Percentiles rank a stretch among this genome's conserved stretches.
These are phyloP conservation scores for Aspergillus sp. DNA, from an alignment of 2,329 filamentous ascomycete species.

Conservation along the genomic window DNA sequence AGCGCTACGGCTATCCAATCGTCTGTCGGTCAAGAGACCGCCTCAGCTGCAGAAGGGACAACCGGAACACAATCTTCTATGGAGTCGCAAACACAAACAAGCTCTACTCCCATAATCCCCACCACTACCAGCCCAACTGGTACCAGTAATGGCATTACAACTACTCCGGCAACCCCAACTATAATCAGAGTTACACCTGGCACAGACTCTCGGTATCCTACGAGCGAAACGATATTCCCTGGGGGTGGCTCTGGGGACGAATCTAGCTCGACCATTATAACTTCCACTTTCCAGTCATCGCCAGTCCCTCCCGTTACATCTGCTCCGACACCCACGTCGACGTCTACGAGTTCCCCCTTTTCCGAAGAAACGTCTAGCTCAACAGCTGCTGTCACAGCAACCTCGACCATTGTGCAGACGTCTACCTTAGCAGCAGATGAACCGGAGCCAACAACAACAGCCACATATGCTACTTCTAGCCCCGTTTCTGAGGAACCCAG, in stretches of 20 bases:
- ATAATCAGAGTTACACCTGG: constrained; percentile 9
- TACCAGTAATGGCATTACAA: not conserved
- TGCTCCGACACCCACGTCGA: not conserved
- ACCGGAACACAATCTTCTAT: too few species aligned
- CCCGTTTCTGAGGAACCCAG: not conserved
- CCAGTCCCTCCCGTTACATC: not conserved
- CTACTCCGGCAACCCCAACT: not conserved
- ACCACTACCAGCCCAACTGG: too few species aligned
- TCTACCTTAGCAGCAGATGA: not conserved
- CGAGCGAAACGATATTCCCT: not conserved
- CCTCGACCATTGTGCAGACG: not conserved
- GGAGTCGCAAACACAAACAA: too few species aligned
- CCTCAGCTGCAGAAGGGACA: too few species aligned
- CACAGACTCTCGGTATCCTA: not conserved
- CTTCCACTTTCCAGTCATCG: not conserved
- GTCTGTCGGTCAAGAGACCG: not conserved
- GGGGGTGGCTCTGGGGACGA: not conserved
- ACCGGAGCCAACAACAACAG: not conserved
- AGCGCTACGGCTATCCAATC: not conserved
- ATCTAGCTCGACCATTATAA: not conserved
- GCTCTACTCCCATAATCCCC: too few species aligned
- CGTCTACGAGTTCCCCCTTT: not conserved
- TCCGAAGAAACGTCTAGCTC: not conserved
- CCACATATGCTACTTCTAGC: not conserved
- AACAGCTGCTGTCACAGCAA: constrained; percentile 1